A percentile compares a stretch with the other conserved stretches of the same genome.
Evolutionary conservation across 2,329 filamentous ascomycete species (phyloP).

Genomic region (Sporothrix inflata): DNA sequence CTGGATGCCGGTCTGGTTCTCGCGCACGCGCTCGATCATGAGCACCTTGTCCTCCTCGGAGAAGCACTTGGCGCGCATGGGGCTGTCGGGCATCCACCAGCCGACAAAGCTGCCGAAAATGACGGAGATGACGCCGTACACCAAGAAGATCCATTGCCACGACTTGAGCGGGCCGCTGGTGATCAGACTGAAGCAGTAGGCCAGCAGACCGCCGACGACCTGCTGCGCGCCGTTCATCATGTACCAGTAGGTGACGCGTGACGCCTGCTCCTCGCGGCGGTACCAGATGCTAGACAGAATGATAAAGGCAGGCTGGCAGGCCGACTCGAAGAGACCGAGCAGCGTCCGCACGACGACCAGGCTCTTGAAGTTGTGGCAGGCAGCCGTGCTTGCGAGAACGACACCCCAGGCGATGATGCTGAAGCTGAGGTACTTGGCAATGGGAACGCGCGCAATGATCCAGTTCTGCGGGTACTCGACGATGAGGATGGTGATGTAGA

Average conservation of each 20-base stretch:
- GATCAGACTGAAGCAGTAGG: slow-evolving; percentile 64
- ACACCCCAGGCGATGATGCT: slow-evolving; percentile 68
- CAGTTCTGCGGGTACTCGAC: slow-evolving; percentile 74
- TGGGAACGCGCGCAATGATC: slow-evolving; percentile 58
- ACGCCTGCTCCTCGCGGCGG: slow-evolving; percentile 67
- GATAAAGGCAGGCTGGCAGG: slow-evolving; percentile 69
- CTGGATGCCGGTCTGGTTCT: slow-evolving; percentile 65
- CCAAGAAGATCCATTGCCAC: slow-evolving; percentile 71
- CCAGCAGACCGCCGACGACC: slow-evolving; percentile 71
- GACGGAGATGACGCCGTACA: slow-evolving; percentile 65
- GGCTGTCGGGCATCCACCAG: slow-evolving; percentile 68
- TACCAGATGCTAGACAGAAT: slow-evolving; percentile 73
- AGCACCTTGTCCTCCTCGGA: slow-evolving; percentile 66
- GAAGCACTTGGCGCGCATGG: slow-evolving; percentile 73
- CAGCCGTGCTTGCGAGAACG: slow-evolving; percentile 63
- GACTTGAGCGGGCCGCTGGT: slow-evolving; percentile 57
- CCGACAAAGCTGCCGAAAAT: slow-evolving; percentile 67
- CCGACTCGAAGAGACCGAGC: slow-evolving; percentile 72
- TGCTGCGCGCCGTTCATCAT: slow-evolving; percentile 79
- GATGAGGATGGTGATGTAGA: slow-evolving; percentile 71
- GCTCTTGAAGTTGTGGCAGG: slow-evolving; percentile 61
- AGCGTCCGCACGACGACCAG: slow-evolving; percentile 65
- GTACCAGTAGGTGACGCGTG: slow-evolving; percentile 71
- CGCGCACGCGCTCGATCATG: slow-evolving; percentile 63
- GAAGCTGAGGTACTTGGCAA: slow-evolving; percentile 67